Evolutionary conservation across 176 grass and related monocot species (phyloP), one percentile per base, ranked within the genome.

Genomic region (Elaeis guineensis): DNA sequence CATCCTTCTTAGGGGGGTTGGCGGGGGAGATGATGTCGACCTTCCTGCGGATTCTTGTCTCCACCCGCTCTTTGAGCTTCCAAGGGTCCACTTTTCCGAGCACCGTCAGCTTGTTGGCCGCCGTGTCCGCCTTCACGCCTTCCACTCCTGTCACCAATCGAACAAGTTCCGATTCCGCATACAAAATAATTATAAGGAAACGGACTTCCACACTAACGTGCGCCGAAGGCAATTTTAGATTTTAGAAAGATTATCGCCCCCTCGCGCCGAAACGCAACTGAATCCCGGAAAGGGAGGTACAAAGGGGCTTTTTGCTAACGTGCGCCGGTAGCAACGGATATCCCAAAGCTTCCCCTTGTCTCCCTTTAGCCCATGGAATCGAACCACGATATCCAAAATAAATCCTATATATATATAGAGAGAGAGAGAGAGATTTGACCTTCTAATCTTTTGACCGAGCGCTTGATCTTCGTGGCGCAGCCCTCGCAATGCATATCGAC

Each of bases 401-500:
- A 39, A 11, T 39, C 35, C 2, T 9, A 14, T 11, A 44, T 26
- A 26, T 26, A 26, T 26, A 26, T 26, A 44, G 35, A 11, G 35
- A 44, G 35, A 12, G 35, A 44, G 9, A 14, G 35, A 39, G 35
- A 12, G 8, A 39, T 44, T 11, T 12, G 35, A 90, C 87, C 87
- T 54, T 69, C 57, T 22, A 77, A 53, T 23, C 6, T 19, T 72
- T 66, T 90, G 71, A 90, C 75, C 59, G 78, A 73, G 63, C 58
- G 72, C 62, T 74, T 70, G 51, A 90, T 75, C 75, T 90, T 90
- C 61, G 26, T 55, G 21, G 87, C 82, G 75, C 87, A 90, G 6
- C 87, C 87, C 39, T 83, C 82, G 75, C 86, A 90, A 69, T 90
- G 86, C 86, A 90, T 69, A 48, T 90, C 86, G 25, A 85, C 69